These are phyloP conservation scores for Acer yangbiense DNA, from an alignment of 345 rosid species.

Conservation along the genomic window DNA sequence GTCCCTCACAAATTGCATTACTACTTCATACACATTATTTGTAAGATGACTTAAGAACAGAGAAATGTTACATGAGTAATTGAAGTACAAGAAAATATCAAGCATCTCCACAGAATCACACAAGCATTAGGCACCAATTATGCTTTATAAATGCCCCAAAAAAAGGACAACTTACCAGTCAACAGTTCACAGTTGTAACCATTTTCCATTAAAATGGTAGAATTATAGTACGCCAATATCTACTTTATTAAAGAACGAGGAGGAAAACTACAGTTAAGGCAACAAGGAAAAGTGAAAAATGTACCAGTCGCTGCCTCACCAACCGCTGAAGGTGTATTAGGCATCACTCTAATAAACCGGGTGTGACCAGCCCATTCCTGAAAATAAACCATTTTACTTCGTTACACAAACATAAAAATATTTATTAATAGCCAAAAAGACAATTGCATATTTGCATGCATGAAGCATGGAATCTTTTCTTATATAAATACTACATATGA, in stretches of 20 bases:
- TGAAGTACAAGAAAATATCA: not conserved
- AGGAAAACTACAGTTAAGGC: not conserved
- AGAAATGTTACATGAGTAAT: not conserved
- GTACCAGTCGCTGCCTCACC: constrained; percentile 85
- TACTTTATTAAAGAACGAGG: not conserved
- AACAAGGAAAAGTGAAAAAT: not conserved
- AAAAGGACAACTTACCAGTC: not conserved
- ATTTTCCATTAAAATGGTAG: not conserved
- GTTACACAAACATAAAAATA: not conserved
- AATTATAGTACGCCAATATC: not conserved
- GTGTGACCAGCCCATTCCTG: constrained; percentile 90
- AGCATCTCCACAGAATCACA: not conserved
- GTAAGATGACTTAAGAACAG: not conserved
- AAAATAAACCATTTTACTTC: constrained; percentile 12
- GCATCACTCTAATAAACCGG: constrained; percentile 84
- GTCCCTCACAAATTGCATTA: not conserved
- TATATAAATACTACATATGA: not conserved
- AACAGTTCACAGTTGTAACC: not conserved
- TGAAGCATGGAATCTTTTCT: not conserved
- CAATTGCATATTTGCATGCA: not conserved
- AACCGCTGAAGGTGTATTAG: constrained; percentile 91
- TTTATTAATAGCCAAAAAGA: no score
- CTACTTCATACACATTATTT: not conserved
- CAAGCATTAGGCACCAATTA: not conserved
- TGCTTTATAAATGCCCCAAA: not conserved